Evolutionary conservation across 768 basidiomycete species (phyloP).

Genomic region (Auricularia sp.): DNA sequence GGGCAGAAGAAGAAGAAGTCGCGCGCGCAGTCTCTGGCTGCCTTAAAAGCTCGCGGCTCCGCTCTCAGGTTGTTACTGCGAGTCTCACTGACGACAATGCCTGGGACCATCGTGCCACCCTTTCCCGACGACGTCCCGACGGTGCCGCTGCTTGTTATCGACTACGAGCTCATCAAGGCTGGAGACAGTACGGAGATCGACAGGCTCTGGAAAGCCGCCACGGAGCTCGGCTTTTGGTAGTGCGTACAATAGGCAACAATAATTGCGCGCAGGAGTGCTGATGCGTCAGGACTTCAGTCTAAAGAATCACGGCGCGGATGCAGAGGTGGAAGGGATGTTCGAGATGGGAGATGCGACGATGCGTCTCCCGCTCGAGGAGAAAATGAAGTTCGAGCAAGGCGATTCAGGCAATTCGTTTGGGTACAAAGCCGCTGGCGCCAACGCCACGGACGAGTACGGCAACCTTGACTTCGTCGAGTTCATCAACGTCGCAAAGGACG

Average conservation of each 20-base stretch:
- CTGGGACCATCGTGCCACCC: constrained; percentile 18
- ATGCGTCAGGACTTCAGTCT: constrained; percentile 25
- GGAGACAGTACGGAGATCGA: constrained; percentile 36
- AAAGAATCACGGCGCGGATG: constrained; percentile 46
- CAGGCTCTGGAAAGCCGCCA: constrained; percentile 47
- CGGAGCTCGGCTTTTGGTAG: constrained; percentile 60
- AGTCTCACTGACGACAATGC: background rate
- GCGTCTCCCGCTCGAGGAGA: constrained; percentile 43
- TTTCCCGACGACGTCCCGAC: constrained; percentile 46
- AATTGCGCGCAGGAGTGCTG: background rate
- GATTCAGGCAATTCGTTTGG: constrained; percentile 36
- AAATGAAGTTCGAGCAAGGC: constrained; percentile 49
- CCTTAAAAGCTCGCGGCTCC: too few relatives aligned
- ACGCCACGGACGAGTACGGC: constrained; percentile 52
- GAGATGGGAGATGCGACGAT: constrained; percentile 46
- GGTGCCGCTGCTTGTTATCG: constrained; percentile 46
- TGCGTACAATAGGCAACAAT: constrained; percentile 23
- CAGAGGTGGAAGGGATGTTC: constrained; percentile 43
- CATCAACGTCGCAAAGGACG: constrained; percentile 57
- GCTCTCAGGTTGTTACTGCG: too few relatives aligned
- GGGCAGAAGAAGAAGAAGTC: too few relatives aligned
- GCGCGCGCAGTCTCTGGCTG: too few relatives aligned
- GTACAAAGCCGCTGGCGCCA: constrained; percentile 58
- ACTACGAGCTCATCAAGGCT: constrained; percentile 38
- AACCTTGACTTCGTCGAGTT: constrained; percentile 50